Conservation (phyloP, 306 rosid species). For the Gynostemma pentaphyllum region DNA sequence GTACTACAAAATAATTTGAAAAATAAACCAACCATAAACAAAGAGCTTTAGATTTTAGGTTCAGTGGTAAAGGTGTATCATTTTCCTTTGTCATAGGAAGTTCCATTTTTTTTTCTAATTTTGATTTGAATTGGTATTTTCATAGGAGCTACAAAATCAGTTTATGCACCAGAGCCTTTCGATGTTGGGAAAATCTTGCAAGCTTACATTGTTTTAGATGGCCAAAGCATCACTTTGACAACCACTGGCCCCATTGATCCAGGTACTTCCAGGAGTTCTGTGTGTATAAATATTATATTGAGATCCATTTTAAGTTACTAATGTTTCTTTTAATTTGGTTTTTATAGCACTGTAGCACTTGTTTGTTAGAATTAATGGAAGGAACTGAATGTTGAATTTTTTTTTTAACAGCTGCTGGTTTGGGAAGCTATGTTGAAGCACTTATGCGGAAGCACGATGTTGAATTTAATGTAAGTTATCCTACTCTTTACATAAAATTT, state of each 20-base stretch:
- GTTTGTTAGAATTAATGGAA: not conserved
- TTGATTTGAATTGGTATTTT: not conserved
- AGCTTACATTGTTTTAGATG: conserved; percentile 40
- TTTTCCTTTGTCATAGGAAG: not conserved
- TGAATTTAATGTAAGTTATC: conserved; percentile 64
- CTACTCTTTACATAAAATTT: not conserved
- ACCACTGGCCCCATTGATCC: conserved; percentile 78
- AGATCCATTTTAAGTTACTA: not conserved
- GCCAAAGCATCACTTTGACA: conserved; percentile 36
- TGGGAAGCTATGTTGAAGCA: conserved; percentile 91
- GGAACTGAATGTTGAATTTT: conserved; percentile 9
- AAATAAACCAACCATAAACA: not conserved
- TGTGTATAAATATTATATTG: not conserved
- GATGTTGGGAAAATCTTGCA: conserved; percentile 72
- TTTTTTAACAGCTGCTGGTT: conserved; percentile 73
- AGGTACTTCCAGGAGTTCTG: conserved; percentile 24
- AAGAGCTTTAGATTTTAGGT: not conserved
- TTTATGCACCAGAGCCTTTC: conserved; percentile 81
- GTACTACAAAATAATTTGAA: too few relatives aligned
- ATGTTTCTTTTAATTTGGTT: not conserved
- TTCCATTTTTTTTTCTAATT: not conserved
- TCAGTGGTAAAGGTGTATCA: not conserved
- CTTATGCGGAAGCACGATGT: conserved; percentile 76
- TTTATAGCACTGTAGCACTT: not conserved
- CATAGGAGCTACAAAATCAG: conserved; percentile 71